A percentile compares a stretch with the other conserved stretches of the same genome.
Evolutionary conservation across 768 basidiomycete species (phyloP).

Genomic region (Boletellus ananas): DNA sequence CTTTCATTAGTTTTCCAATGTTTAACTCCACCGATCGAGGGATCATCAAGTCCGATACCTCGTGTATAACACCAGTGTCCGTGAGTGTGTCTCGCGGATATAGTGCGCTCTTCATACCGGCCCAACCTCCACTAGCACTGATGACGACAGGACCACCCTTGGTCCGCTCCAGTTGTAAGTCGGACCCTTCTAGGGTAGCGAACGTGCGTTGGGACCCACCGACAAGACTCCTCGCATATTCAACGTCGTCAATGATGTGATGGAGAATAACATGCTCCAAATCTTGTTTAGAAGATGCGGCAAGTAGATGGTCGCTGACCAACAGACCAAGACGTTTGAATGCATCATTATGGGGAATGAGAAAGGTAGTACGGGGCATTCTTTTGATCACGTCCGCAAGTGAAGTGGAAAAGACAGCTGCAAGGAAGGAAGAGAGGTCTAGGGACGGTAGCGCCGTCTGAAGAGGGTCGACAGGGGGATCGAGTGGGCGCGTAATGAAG

Average conservation of each 20-base stretch:
- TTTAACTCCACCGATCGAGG: slow-evolving; percentile 85
- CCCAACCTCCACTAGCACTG: slow-evolving; percentile 75
- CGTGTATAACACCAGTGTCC: slow-evolving; percentile 86
- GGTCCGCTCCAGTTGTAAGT: slow-evolving; percentile 66
- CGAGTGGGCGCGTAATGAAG: slow-evolving; percentile 78
- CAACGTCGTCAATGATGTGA: slow-evolving; percentile 72
- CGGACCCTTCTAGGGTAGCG: slow-evolving; percentile 80
- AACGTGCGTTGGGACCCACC: slow-evolving; percentile 71
- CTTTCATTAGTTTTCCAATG: slow-evolving; percentile 84
- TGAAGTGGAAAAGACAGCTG: slow-evolving; percentile 81
- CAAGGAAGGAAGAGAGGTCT: slow-evolving; percentile 88
- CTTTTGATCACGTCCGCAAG: slow-evolving; percentile 66
- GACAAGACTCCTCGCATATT: slow-evolving; percentile 61
- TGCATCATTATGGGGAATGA: slow-evolving; percentile 87
- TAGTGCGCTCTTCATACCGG: slow-evolving; percentile 59
- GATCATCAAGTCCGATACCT: slow-evolving; percentile 78
- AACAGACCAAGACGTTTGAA: slow-evolving; percentile 83
- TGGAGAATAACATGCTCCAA: slow-evolving; percentile 83
- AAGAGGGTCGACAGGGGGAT: slow-evolving; percentile 78
- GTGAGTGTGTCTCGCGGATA: slow-evolving; percentile 71
- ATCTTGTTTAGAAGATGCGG: slow-evolving; percentile 73
- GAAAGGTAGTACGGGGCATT: slow-evolving; percentile 69
- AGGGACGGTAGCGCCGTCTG: slow-evolving; percentile 77
- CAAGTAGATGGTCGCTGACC: slow-evolving; percentile 81
- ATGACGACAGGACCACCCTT: slow-evolving; percentile 46